Evolutionary conservation across 495 filamentous ascomycete species (phyloP).

Genomic region (Podospora pseudoanserina): DNA sequence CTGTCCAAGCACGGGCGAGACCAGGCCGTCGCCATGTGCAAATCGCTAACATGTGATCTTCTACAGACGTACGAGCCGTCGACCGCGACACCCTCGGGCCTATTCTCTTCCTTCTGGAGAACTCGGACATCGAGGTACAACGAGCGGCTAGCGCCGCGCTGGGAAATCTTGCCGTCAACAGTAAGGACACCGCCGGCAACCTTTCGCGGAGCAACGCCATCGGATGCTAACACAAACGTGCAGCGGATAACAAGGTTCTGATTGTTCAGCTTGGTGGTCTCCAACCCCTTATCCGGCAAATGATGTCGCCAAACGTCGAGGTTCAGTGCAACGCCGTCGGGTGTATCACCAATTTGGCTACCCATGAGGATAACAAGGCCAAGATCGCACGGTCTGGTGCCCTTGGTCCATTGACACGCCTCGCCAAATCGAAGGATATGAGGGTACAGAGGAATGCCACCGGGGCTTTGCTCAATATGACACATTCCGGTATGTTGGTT

Average conservation of each 20-base stretch:
- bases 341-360: conserved; percentile 96
- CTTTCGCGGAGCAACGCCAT: background rate
- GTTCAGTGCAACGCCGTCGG: conserved; percentile 99
- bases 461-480: conserved; percentile 96
- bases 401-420: conserved; percentile 78
- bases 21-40: background rate
- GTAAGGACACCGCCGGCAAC: conserved; percentile 49
- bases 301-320: conserved; percentile 98
- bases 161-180: conserved; percentile 94
- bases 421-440: conserved; percentile 98
- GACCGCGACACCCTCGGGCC: conserved; percentile 92
- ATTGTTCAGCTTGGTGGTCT: conserved; percentile 92
- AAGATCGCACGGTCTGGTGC: conserved; percentile 96
- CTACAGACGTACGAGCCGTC: conserved; percentile 88
- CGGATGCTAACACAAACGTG: conserved; percentile 42
- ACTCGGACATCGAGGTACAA: conserved; percentile 94
- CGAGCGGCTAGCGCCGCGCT: conserved; percentile 93
- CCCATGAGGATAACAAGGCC: conserved; percentile 98
- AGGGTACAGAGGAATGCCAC: conserved; percentile 96
- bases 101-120: conserved; percentile 92
- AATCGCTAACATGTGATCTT: conserved; percentile 17
- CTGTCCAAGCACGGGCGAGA: background rate
- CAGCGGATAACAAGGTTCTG: conserved; percentile 94
- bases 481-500: conserved; percentile 77
- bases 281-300: conserved; percentile 89